Evolutionary conservation across 1,284 basidiomycete species (phyloP), one percentile per base, ranked within the genome.

Genomic region (Puccinia hordei): DNA sequence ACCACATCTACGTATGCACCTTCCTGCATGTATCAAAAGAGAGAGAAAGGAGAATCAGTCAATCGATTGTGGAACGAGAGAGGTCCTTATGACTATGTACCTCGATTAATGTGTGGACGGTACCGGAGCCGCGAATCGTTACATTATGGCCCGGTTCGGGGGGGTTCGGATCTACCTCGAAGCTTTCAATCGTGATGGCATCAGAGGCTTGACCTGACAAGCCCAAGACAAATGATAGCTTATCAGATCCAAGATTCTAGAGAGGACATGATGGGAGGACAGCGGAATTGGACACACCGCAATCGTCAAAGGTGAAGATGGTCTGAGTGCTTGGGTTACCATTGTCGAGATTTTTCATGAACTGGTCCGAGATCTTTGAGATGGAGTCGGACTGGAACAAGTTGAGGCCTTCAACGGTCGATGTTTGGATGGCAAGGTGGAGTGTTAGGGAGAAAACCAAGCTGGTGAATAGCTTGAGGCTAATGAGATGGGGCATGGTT

Each of bases 1-100:
- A 87, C 87, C 2, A 97, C 93, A 83, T 95, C 90, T 13, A 92
- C 94, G 83, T 90, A 92, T 44, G 95, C 92, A n/a, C 95, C 95
- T 12, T 94, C 91, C 94, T 96, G 69, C 63, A 83, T 55, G 44
- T 57, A 41, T 2, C 53, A 41, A 55, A 38, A 13, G 27, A 22
- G 15, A 59, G 71, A 13, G 51, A 33, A 2, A 44, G 61, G 30
- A 44, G 72, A 51, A 33, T 65, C 46, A 30, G 33, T 38, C 33
- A n/a, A 44, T 19, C 6, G 13, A 30, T 15, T 27, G n/a, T 49
- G n/a, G 38, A 68, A 19, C 27, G 17, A 69, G 59, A 38, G 33
- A 17, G 33, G 44, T 38, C 22, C 13, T 35, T 9, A 61, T 55
- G 81, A 68, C 24, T n/a, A 13, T 84, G 38, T 82, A 94, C 94